Evolutionary conservation across 164 flowering plant genomes (phyloP), one percentile per base, ranked within the genome.

Genomic region (Umbellularia californica): DNA sequence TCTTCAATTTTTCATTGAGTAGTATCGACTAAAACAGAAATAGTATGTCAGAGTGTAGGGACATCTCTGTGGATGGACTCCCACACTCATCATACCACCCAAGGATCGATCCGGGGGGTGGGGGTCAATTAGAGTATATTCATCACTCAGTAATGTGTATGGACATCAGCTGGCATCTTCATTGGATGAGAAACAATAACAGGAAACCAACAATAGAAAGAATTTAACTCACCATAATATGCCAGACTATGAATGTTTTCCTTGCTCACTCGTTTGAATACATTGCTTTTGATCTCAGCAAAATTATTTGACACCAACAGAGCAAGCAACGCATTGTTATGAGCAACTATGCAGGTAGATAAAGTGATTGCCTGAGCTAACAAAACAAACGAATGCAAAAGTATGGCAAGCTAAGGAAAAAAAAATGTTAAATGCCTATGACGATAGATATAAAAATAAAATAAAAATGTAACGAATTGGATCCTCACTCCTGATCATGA

Each of bases 331-430:
- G 98, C 98, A 86, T 95, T 95, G 74, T 92, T 95, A 80, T 95
- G 99, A 76, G 99, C 91, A 62, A 94, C 92, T 68, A 96, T 96
- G 82, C 97, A 92, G 20, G 98, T 90, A 19, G 99, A 94, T 74
- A 96, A 85, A 55, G 99, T 91, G 68, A 94, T 89, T 73, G 97
- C 98, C 88, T 94, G 97, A 84, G 93, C 98, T 89, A 96, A 88
- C 77, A 96, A 83, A 79, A 96, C 81, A 74, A 91, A 94, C 27
- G 99, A 95, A 88, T 95, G 99, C 78, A 85, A 65, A 85, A 92
- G 96, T 95, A 85, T 20, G 65, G 70, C 70, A 66, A 70, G 89
- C 83, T 80, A 88, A 92, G 94, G 94, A 88, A 76, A n/a, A 55
- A 24, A 67, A 4, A 4, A 67, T n/a, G 35, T 58, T 63, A 9